Percentiles rank a stretch among this genome's conserved stretches.
phyloP scores from a whole-genome alignment of 2,329 filamentous ascomycete species.

The Cordyceps cateniannulata region DNA sequence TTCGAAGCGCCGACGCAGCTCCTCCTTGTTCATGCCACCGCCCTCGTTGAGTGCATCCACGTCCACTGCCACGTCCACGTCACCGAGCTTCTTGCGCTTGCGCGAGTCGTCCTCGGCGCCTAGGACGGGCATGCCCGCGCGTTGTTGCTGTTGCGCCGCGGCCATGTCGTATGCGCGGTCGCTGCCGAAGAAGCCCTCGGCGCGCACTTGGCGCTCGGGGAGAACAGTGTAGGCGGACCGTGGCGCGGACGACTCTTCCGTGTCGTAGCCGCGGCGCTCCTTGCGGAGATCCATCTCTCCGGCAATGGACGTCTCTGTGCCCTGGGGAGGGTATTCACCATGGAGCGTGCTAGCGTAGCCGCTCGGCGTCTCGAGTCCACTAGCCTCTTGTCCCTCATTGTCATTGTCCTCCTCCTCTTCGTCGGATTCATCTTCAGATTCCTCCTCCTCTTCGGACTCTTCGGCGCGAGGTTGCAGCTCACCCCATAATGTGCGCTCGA shows the following conservation, averaged over 20 bases:
- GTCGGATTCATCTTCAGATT: conserved; percentile 69
- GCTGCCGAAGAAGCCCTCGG: conserved; percentile 92
- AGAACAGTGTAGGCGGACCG: conserved; percentile 84
- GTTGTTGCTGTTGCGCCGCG: conserved; percentile 24
- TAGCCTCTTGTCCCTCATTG: conserved; percentile 54
- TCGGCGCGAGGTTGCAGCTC: conserved; percentile 78
- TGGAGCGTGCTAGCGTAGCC: conserved; percentile 76
- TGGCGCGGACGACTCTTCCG: conserved; percentile 69
- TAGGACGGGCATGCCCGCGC: conserved; percentile 61
- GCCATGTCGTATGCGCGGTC: conserved; percentile 89
- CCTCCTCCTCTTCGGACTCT: conserved; percentile 65
- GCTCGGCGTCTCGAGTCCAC: conserved; percentile 72
- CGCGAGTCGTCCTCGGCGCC: conserved; percentile 71
- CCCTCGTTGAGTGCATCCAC: conserved; percentile 69
- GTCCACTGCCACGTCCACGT: conserved; percentile 89
- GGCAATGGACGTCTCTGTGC: conserved; percentile 65
- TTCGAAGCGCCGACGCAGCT: conserved; percentile 75
- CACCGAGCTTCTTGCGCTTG: conserved; percentile 93
- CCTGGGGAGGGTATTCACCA: conserved; percentile 67
- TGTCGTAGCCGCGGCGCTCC: conserved; percentile 72
- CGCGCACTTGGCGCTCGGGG: conserved; percentile 76
- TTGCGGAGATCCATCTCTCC: conserved; percentile 92
- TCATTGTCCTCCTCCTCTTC: conserved; percentile 61
- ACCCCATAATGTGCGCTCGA: conserved; percentile 88
- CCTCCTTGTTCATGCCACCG: conserved; percentile 78